phyloP scores from a whole-genome alignment of 768 basidiomycete genomes.

The Porphyrellus cyaneotinctus region DNA sequence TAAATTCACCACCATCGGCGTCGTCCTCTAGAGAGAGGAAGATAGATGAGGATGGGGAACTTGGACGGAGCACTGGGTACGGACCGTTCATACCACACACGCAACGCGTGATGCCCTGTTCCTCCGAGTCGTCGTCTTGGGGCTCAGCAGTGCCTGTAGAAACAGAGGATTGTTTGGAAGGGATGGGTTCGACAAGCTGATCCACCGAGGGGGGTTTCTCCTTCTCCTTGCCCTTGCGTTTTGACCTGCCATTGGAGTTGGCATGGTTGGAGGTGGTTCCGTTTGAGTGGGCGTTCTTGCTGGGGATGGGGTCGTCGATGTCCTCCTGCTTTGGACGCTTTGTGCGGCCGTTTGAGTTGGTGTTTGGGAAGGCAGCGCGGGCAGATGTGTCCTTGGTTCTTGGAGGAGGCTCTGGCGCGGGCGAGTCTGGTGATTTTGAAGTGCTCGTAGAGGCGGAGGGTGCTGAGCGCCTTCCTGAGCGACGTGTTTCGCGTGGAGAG shows the following conservation, averaged over 20 bases:
- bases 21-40: conserved; percentile 54
- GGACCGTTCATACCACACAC: conserved; percentile 79
- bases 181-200: conserved; percentile 26
- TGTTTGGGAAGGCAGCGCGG: conserved; percentile 38
- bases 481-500: conserved; percentile 72
- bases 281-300: conserved; percentile 41
- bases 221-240: conserved; percentile 66
- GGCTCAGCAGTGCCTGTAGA: conserved; percentile 34
- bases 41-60: conserved; percentile 23
- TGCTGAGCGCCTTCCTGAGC: conserved; percentile 70
- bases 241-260: conserved; percentile 41
- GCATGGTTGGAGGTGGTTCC: conserved; percentile 28
- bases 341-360: conserved; percentile 39
- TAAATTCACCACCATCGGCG: conserved; percentile 86
- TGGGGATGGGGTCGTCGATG: conserved; percentile 50
- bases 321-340: conserved; percentile 77
- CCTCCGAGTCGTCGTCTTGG: conserved; percentile 46
- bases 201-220: conserved; percentile 42
- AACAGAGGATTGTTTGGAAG: conserved; percentile 28
- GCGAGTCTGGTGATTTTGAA: conserved; percentile 73
- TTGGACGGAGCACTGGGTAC: conserved; percentile 25
- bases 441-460: conserved; percentile 63
- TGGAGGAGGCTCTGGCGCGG: conserved; percentile 44
- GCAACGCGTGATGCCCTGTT: conserved; percentile 69
- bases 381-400: conserved; percentile 40